Base-by-base conservation (phyloP, 148 eudicot genomes). In the Amaranthus palmeri region DNA sequence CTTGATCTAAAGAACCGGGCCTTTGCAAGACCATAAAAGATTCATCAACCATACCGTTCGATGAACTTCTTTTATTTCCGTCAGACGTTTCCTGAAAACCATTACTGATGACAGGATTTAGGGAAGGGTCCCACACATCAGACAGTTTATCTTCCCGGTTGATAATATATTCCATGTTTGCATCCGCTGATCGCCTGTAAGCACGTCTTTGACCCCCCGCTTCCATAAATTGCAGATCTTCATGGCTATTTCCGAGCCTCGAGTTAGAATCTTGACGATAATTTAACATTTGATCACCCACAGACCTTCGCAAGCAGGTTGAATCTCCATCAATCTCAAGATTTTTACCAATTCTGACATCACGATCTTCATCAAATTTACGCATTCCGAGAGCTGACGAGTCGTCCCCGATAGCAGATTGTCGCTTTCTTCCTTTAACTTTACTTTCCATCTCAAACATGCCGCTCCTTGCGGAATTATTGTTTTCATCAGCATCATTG, bases 361-460 rank as follows among this genome's bases (percentile, higher is more conserved):
- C 79, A 49, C 68, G 79, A 70, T 59, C 65, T 70, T 68, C 88
- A 82, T 68, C 78, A 56, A 51, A 44, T 66, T 55, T 74, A 53
- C 53, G 81, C 51, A 67, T 65, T 70, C 78, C 85, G 73, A 80
- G 63, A 74, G 83, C 80, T 46, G 88, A 79, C 71, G 93, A 85
- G 79, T 88, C 88, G 59, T 85, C 85, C 40, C 53, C 79, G 60
- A 58, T 67, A 48, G 56, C 58, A 67, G 64, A 74, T 76, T 77
- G 79, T 54, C 68, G 79, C 79, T 85, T 86, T 74, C 83, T 83
- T 57, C 76, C 80, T 63, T 73, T 82, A 75, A 62, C 70, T 72
- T 78, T 77, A 78, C 86, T 86, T 82, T 89, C 98, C 76, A 72
- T 78, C 45, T 77, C 82, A 83, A 91, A 81, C 90, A 87, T 83